Percentiles rank a stretch among this genome's conserved stretches.
Conservation (phyloP, 371 early-diverging fungal species). For the Rhizomucor pusillus region DNA sequence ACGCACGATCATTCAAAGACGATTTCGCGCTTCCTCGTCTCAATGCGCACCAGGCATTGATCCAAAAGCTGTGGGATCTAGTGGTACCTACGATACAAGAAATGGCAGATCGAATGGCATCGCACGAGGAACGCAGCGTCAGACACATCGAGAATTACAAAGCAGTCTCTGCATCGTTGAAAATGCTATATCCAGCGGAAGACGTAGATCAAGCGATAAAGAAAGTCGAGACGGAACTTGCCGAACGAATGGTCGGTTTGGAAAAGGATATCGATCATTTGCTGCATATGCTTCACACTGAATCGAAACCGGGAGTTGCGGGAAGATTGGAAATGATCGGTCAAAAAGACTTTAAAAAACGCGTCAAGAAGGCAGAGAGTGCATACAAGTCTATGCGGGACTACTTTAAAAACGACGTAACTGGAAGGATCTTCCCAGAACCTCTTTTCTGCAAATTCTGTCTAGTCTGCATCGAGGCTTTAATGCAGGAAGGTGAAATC, state of each 20-base stretch:
- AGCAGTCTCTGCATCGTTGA: constrained; percentile 21
- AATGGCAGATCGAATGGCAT: constrained; percentile 38
- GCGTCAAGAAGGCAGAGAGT: constrained; percentile 54
- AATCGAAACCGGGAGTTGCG: constrained; percentile 47
- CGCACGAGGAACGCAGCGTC: constrained; percentile 17
- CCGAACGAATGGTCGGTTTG: constrained; percentile 32
- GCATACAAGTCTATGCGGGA: constrained; percentile 23
- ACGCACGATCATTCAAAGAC: constrained; percentile 18
- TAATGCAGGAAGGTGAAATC: constrained; percentile 74
- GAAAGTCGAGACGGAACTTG: constrained; percentile 14
- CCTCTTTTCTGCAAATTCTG: constrained; percentile 29
- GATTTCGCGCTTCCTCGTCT: constrained; percentile 32
- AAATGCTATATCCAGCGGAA: constrained; percentile 19
- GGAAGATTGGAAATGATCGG: constrained; percentile 57
- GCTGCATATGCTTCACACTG: constrained; percentile 8
- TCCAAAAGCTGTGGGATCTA: constrained; percentile 34
- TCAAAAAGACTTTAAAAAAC: constrained; percentile 63
- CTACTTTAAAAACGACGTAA: constrained; percentile 21
- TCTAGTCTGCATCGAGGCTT: constrained; percentile 58
- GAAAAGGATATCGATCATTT: constrained; percentile 34
- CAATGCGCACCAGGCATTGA: constrained; percentile 21
- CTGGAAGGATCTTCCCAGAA: constrained; percentile 29
- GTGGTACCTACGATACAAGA: constrained; percentile 38
- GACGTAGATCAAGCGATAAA: constrained; percentile 18
- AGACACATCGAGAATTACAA: constrained; percentile 19